Percentiles rank a stretch among this genome's conserved stretches.
Conservation (phyloP, 2,329 filamentous ascomycete genomes). For the Knoxdaviesia capensis region DNA sequence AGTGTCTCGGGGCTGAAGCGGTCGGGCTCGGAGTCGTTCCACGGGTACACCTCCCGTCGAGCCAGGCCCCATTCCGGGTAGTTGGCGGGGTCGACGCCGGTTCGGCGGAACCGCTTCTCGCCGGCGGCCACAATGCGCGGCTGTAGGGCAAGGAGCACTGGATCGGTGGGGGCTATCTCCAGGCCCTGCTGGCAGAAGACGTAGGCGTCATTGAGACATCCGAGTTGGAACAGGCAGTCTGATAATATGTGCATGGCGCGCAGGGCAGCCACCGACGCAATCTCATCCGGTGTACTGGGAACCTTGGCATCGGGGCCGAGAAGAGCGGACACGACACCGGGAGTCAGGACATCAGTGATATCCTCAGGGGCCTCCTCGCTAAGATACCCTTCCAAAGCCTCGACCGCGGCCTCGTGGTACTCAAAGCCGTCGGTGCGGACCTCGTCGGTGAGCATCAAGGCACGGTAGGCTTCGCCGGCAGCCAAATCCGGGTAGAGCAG, state of each 20-base stretch:
- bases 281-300: slow-evolving; percentile 5
- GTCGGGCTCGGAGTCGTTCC: slow-evolving; percentile 49
- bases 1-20: slow-evolving; percentile 51
- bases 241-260: slow-evolving; percentile 39
- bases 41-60: slow-evolving; percentile 49
- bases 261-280: slow-evolving; percentile 29
- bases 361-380: slow-evolving; percentile 12
- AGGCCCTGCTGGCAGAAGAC: slow-evolving; percentile 45
- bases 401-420: slow-evolving; percentile 50
- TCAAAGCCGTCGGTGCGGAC: slow-evolving; percentile 61
- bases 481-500: slow-evolving; percentile 82
- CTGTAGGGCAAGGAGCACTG: slow-evolving; percentile 31
- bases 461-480: slow-evolving; percentile 74
- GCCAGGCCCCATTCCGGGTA: slow-evolving; percentile 53
- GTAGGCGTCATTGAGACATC: slow-evolving; percentile 47
- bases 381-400: slow-evolving; percentile 22
- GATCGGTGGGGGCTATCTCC: slow-evolving; percentile 29
- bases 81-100: slow-evolving; percentile 26
- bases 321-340: too few species aligned
- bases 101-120: slow-evolving; percentile 23
- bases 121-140: slow-evolving; percentile 32
- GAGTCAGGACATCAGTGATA: slow-evolving; percentile 22
- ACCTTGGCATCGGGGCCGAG: too few species aligned
- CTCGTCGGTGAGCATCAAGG: slow-evolving; percentile 72
- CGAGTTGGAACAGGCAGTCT: slow-evolving; percentile 38